Base-by-base conservation (phyloP, 2,329 filamentous ascomycete species). In the Botrytis galanthina region DNA sequence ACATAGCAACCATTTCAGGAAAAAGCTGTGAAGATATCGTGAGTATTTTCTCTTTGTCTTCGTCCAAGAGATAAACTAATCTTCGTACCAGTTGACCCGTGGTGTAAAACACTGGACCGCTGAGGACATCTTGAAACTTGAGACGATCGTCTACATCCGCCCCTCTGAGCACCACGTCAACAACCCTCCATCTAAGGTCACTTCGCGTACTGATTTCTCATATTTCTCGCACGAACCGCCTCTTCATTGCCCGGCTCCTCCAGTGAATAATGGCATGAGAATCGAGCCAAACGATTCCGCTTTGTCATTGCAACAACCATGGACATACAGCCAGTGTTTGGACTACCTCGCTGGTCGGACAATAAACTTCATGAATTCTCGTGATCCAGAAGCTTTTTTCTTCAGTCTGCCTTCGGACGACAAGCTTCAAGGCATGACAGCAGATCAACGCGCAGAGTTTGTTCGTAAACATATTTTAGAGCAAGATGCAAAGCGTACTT, bases 361-460 rank as follows among this genome's bases (percentile, higher is more conserved):
- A 26, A 48, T 18, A n/a, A n/a, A n/a, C 26, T 67, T 54, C 26
- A 51, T 67, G 32, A 67, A 35, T 20, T 54, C 64, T n/a, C 26
- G 29, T 18, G 4, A 54, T 39, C 46, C 64, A 20, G 46, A 54
- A 54, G 8, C 0, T 37, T 67, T 68, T 1, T n/a, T 20, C 6
- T 68, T 57, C 35, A 68, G 35, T 48, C n/a, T 68, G n/a, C 64
- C 64, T 14, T 68, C 64, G 26, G 48, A 37, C n/a, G n/a, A 14
- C 26, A 54, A 32, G 48, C 46, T 68, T 16, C 26, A 68, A 29
- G 35, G 35, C 3, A 68, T 68, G 64, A 57, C 35, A 10, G 26
- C 35, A 14, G 48, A 68, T 57, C 44, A 57, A 57, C 64, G 64
- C 16, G 64, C 64, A 68, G 48, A 68, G 20, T 42, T 6, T 29